Evolutionary conservation across 2,329 filamentous ascomycete species (phyloP).

Genomic region (Phaeosphaeria sp.): DNA sequence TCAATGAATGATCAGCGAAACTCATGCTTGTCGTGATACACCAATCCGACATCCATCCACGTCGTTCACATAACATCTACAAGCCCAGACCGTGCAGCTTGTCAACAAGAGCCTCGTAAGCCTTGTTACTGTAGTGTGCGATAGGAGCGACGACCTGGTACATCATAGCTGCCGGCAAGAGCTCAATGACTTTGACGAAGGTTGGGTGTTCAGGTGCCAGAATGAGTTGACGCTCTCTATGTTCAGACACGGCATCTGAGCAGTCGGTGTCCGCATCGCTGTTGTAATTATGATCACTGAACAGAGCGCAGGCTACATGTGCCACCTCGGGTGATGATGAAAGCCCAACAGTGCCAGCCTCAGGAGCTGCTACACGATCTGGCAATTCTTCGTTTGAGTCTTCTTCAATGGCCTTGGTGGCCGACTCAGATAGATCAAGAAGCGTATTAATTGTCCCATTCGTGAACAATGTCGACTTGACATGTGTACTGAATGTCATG

Average conservation of each 20-base stretch:
- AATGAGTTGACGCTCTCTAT: slow-evolving; percentile 10
- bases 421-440: background rate
- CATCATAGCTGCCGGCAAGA: slow-evolving; percentile 36
- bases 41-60: background rate
- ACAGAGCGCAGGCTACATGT: background rate
- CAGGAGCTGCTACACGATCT: background rate
- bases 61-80: background rate
- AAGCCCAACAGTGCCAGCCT: background rate
- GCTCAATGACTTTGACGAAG: slow-evolving; percentile 31
- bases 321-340: background rate
- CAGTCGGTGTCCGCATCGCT: slow-evolving; percentile 3
- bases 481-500: slow-evolving; percentile 17
- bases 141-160: slow-evolving; percentile 21
- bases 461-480: background rate
- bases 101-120: slow-evolving; percentile 14
- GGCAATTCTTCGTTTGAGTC: background rate
- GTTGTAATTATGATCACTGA: background rate
- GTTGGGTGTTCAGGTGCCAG: slow-evolving; percentile 19
- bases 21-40: background rate
- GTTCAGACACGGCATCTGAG: background rate
- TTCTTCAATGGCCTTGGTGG: background rate
- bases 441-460: background rate
- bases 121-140: slow-evolving; percentile 6
- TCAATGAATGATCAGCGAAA: background rate
- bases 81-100: slow-evolving; percentile 3